Conservation (phyloP, 768 basidiomycete species). For the Tubosaeta brunneosetosa region DNA sequence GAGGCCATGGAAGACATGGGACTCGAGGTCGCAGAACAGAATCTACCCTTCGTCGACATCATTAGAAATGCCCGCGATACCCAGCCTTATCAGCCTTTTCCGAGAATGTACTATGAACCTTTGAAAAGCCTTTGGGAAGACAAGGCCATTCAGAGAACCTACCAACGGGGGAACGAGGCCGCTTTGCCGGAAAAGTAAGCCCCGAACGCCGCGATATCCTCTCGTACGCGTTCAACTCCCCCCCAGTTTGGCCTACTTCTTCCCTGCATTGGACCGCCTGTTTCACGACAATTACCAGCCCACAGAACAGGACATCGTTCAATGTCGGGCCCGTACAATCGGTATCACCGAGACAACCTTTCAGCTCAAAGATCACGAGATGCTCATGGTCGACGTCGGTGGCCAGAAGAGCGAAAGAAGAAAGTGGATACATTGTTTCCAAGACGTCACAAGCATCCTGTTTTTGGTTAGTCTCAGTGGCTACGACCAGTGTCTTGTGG, state of each 20-base stretch:
- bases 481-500: slow-evolving; percentile 91
- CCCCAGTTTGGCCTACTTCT: slow-evolving; percentile 69
- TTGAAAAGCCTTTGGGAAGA: slow-evolving; percentile 76
- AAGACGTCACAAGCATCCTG: slow-evolving; percentile 89
- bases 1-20: slow-evolving; percentile 90
- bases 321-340: slow-evolving; percentile 80
- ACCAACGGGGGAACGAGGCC: slow-evolving; percentile 80
- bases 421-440: slow-evolving; percentile 95
- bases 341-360: slow-evolving; percentile 91
- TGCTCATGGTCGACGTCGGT: slow-evolving; percentile 92
- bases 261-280: slow-evolving; percentile 69
- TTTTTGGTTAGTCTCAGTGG: slow-evolving; percentile 90
- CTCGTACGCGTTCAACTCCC: neutral
- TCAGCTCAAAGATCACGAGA: slow-evolving; percentile 68
- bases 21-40: slow-evolving; percentile 62
- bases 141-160: slow-evolving; percentile 67
- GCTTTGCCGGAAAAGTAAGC: slow-evolving; percentile 86
- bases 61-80: slow-evolving; percentile 69
- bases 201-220: neutral
- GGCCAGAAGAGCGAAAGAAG: slow-evolving; percentile 91
- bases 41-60: slow-evolving; percentile 52
- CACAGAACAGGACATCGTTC: slow-evolving; percentile 83
- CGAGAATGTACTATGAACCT: slow-evolving; percentile 58
- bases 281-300: slow-evolving; percentile 72
- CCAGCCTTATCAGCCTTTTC: slow-evolving; percentile 78